These are phyloP conservation scores for Plasmodium berghei DNA, from an alignment of 169 alveolate genomes.

Conservation along the genomic window DNA sequence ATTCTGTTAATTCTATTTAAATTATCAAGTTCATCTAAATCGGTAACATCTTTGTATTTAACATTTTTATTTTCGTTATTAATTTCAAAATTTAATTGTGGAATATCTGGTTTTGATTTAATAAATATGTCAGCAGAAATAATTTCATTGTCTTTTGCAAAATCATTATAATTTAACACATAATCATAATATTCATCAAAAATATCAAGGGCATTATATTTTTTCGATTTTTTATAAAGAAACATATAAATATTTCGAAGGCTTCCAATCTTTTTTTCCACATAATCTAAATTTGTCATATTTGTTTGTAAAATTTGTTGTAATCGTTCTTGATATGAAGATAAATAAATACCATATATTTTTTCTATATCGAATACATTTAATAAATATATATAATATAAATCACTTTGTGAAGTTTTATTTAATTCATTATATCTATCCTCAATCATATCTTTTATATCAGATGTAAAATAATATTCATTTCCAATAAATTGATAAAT, in stretches of 20 bases:
- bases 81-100: background rate
- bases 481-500: background rate
- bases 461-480: constrained; percentile 3
- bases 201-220: background rate
- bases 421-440: constrained; percentile 49
- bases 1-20: constrained; percentile 9
- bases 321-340: background rate
- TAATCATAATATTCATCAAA: constrained; percentile 23
- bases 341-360: background rate
- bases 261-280: constrained; percentile 6
- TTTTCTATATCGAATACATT: constrained; percentile 4
- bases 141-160: constrained; percentile 25
- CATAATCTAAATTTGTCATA: constrained; percentile 4
- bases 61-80: background rate
- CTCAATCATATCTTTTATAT: constrained; percentile 34
- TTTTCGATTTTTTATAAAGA: constrained; percentile 10
- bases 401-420: background rate
- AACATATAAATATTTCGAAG: constrained; percentile 3
- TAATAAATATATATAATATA: constrained; percentile 9
- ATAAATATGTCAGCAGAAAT: constrained; percentile 45
- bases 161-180: constrained; percentile 19
- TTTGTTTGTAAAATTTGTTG: background rate
- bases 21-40: constrained; percentile 22
- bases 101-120: constrained; percentile 8
- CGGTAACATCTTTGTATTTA: background rate